phyloP scores from a whole-genome alignment of 768 basidiomycete species.

The Coprinellus micaceus region DNA sequence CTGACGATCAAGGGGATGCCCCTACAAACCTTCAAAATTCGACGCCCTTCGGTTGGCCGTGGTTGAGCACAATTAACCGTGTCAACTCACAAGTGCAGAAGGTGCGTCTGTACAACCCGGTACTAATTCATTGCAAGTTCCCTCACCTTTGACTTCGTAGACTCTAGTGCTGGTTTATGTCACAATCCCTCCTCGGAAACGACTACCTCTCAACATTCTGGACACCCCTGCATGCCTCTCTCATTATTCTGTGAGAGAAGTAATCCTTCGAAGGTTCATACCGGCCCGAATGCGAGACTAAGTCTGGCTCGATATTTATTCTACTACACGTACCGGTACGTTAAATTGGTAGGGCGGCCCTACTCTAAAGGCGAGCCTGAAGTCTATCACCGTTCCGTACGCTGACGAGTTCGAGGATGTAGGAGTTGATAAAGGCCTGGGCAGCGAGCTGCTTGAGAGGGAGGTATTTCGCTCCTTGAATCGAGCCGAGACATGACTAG shows the following conservation, averaged over 20 bases:
- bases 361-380: neutral
- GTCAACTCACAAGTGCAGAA: slow-evolving; percentile 98
- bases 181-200: slow-evolving; percentile 78
- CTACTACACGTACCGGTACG: neutral
- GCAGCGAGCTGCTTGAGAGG: slow-evolving; percentile 31
- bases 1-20: slow-evolving; percentile 62
- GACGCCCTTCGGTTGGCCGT: slow-evolving; percentile 83
- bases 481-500: slow-evolving; percentile 43
- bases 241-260: slow-evolving; percentile 80
- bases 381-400: slow-evolving; percentile 20
- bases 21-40: slow-evolving; percentile 62
- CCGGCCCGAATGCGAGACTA: slow-evolving; percentile 91
- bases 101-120: slow-evolving; percentile 37
- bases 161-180: slow-evolving; percentile 89
- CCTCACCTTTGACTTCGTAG: slow-evolving; percentile 35
- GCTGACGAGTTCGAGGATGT: slow-evolving; percentile 33
- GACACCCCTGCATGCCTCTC: slow-evolving; percentile 70
- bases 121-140: neutral
- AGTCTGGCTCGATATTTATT: neutral
- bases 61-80: slow-evolving; percentile 95
- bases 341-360: neutral
- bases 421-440: slow-evolving; percentile 39
- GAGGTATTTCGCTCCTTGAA: slow-evolving; percentile 45
- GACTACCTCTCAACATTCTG: slow-evolving; percentile 48
- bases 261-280: slow-evolving; percentile 79